Base-by-base conservation (phyloP, 2,329 filamentous ascomycete species). In the Echinosphaeria canescens region DNA sequence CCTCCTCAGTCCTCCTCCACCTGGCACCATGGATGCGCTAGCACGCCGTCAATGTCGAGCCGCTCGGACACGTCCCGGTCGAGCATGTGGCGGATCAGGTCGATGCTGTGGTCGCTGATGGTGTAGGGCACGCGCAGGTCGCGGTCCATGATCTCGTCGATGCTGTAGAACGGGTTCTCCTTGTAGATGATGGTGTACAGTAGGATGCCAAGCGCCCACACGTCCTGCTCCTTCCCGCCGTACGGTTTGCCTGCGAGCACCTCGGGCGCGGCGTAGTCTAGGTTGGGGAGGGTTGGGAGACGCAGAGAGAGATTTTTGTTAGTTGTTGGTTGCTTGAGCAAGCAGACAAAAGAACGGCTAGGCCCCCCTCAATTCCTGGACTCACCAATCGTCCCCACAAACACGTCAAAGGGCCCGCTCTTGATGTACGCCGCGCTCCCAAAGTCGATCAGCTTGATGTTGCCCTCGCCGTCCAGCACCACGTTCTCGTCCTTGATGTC, bases 401-500 rank as follows among this genome's bases (percentile, higher is more conserved):
- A 98, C 10, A 98, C 88, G 47, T 95, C 84, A 58, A 98, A 98
- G 24, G 88, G 88, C 10, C 88, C 88, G 47, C 76, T 93, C 54
- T 91, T 93, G 56, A 95, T 91, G 47, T 98, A 98, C 33, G 88
- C 84, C 31, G 88, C 88, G 44, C 84, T 93, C 32, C 88, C 88
- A 51, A 98, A 98, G 49, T 98, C 88, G 38, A 95, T 95, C 41
- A 98, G 59, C 53, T 93, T 95, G 50, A 98, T 91, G 38, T 76
- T 74, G 15, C 85, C 84, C 44, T 95, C 84, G 19, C 88, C 85
- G 42, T 98, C 88, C 11, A 98, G 58, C 29, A 98, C 78, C 16
- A 98, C 80, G 39, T 98, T 98, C 51, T 98, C 88, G 41, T 98
- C 88, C 48, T 98, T 98, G 61, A 98, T 95, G 42, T 98, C 88